phyloP scores from a whole-genome alignment of 495 filamentous ascomycete genomes.

The Glarea lozoyensis region DNA sequence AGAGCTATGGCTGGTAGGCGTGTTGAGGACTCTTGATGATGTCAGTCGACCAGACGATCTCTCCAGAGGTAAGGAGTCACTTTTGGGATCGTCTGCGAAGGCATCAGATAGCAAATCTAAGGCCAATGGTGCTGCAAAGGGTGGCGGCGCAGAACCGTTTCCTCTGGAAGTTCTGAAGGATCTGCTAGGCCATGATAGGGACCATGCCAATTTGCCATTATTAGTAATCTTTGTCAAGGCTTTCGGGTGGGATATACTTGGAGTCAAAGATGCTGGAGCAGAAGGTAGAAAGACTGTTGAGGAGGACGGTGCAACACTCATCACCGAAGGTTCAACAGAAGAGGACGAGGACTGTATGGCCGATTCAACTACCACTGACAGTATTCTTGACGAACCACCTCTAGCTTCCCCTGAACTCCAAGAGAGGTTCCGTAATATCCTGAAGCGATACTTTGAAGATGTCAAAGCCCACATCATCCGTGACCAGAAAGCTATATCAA shows the following conservation, averaged over 20 bases:
- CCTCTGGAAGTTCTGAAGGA: slow-evolving; percentile 96
- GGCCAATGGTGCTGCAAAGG: slow-evolving; percentile 33
- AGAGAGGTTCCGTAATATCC: slow-evolving; percentile 77
- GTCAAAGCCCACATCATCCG: slow-evolving; percentile 81
- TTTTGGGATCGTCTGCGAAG: slow-evolving; percentile 35
- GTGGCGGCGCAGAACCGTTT: slow-evolving; percentile 69
- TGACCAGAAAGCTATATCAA: slow-evolving; percentile 77
- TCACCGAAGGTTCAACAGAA: slow-evolving; percentile 32
- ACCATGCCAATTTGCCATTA: slow-evolving; percentile 84
- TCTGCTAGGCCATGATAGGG: slow-evolving; percentile 82
- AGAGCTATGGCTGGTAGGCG: slow-evolving; percentile 91
- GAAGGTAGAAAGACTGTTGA: slow-evolving; percentile 79
- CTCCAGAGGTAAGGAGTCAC: slow-evolving; percentile 53
- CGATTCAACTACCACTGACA: slow-evolving; percentile 34
- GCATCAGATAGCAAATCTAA: slow-evolving; percentile 45
- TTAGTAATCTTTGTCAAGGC: slow-evolving; percentile 92
- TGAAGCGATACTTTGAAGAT: slow-evolving; percentile 87
- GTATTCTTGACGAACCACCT: slow-evolving; percentile 51
- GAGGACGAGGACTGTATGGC: slow-evolving; percentile 33
- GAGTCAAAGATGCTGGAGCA: slow-evolving; percentile 55
- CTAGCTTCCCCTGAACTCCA: slow-evolving; percentile 69
- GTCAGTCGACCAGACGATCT: slow-evolving; percentile 77
- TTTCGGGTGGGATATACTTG: slow-evolving; percentile 92
- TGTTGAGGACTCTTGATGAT: slow-evolving; percentile 82
- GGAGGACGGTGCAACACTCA: slow-evolving; percentile 68